Base-by-base conservation (phyloP, 1,284 basidiomycete species). In the Flammula alnicola region DNA sequence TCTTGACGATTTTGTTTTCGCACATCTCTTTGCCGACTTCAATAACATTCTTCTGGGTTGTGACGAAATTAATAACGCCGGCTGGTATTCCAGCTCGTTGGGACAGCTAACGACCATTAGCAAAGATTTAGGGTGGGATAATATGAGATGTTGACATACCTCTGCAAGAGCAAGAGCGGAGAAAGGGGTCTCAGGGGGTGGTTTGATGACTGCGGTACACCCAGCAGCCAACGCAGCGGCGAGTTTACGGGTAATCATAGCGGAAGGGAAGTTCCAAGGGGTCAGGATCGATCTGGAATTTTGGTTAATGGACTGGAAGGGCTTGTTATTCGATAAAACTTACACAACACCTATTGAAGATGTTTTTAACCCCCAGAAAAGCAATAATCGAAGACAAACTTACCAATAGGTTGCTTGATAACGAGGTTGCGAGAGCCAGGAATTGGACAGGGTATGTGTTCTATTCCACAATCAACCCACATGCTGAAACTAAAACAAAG, bases 201-300 rank as follows among this genome's bases (percentile, higher is more conserved):
- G 95, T 67, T 99, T 99, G 70, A 98, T 86, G 47, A 99, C 95
- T 1, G 86, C 81, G 0, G 96, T 98, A 69, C 97, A 99, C 19
- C 97, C 97, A 12, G 95, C 95, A 7, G 95, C 93, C 12, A 99
- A 82, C 11, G 93, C 93, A 22, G 94, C 88, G 12, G 84, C 92
- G 10, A 95, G 73, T 68, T 96, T 96, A 16, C 93, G 86, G 0
- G 91, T 91, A 39, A 94, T 91, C 90, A 97, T 97, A 0, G 93
- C 95, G 17, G 91, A 93, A 5, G 94, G 94, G 74, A 97, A 96
- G 70, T 95, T 95, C 92, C 89, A 92, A 43, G 89, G 89, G 1
- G 89, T 91, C 38, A 92, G 59, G 54, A 91, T 89, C 7, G 86
- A 83, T 11, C 89, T 90, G 52, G 16, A 23, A 17, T 31, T 49